These are phyloP conservation scores for Furcasterigmium sp. DNA, from an alignment of 2,329 filamentous ascomycete genomes.

Conservation along the genomic window DNA sequence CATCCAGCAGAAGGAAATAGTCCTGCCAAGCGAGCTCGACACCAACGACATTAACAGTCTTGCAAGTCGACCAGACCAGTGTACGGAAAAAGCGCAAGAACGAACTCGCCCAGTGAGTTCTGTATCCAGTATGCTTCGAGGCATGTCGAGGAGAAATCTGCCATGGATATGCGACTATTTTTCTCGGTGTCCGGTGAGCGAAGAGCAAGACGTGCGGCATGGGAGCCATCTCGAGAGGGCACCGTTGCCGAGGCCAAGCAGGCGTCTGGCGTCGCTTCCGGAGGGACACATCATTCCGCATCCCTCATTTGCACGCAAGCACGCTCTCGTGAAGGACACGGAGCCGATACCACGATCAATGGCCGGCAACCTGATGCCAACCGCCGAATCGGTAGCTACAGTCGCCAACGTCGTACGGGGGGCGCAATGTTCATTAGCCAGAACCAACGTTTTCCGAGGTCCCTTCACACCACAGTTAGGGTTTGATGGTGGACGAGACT, in stretches of 20 bases:
- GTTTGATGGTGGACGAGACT: conserved; percentile 39
- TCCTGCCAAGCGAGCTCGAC: conserved; percentile 10
- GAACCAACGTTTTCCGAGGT: conserved; percentile 28
- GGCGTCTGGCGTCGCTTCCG: conserved; percentile 21
- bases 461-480: conserved; percentile 40
- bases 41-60: conserved; percentile 11
- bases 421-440: conserved; percentile 18
- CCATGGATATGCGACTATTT: too few relatives aligned
- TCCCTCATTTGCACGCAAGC: conserved; percentile 38
- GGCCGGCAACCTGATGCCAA: conserved; percentile 28
- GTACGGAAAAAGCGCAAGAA: too few relatives aligned
- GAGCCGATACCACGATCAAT: conserved; percentile 26
- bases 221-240: too few relatives aligned
- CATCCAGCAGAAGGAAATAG: conserved; percentile 25
- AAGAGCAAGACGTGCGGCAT: too few relatives aligned
- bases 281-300: conserved; percentile 33
- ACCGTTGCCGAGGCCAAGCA: too few relatives aligned
- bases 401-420: conserved; percentile 14
- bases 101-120: too few relatives aligned
- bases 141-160: too few relatives aligned
- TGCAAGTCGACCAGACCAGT: too few relatives aligned
- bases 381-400: conserved; percentile 35
- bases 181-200: too few relatives aligned
- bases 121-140: too few relatives aligned
- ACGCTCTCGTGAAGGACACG: conserved; percentile 25